phyloP scores from a whole-genome alignment of 352 stramenopile genomes.

The Globisporangium takayamanum region DNA sequence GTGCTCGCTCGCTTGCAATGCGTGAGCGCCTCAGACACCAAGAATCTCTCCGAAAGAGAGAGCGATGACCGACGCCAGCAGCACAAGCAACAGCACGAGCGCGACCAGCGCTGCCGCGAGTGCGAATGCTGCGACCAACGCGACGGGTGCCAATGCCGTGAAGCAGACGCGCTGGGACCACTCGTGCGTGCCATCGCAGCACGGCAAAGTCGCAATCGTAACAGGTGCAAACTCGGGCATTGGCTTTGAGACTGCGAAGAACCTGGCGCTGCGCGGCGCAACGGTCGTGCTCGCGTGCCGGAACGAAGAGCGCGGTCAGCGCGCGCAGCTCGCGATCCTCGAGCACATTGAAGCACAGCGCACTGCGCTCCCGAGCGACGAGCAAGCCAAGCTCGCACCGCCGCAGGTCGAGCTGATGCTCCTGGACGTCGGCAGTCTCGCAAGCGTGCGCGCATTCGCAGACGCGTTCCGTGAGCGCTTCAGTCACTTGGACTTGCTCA shows the following conservation, averaged over 20 bases:
- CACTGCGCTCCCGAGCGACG: slow-evolving; percentile 8
- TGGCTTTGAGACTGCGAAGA: slow-evolving; percentile 59
- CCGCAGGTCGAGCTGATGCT: slow-evolving; percentile 15
- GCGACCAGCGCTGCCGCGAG: background rate
- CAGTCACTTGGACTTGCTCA: slow-evolving; percentile 19
- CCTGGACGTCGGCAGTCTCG: slow-evolving; percentile 21
- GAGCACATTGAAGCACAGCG: slow-evolving; percentile 3
- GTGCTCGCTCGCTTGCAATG: too few species aligned
- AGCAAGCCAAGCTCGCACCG: slow-evolving; percentile 4
- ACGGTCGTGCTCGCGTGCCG: slow-evolving; percentile 78
- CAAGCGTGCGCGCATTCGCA: slow-evolving; percentile 19
- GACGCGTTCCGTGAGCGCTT: slow-evolving; percentile 15
- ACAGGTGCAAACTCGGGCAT: slow-evolving; percentile 85
- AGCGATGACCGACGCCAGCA: too few species aligned
- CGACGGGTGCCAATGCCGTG: too few species aligned
- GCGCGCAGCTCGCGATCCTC: slow-evolving; percentile 25
- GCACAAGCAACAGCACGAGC: background rate
- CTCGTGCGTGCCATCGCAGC: slow-evolving; percentile 24
- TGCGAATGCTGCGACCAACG: background rate
- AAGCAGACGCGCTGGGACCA: slow-evolving; percentile 13
- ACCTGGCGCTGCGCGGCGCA: slow-evolving; percentile 46
- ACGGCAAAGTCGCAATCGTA: slow-evolving; percentile 66
- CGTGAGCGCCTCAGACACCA: too few species aligned
- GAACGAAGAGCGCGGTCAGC: slow-evolving; percentile 25
- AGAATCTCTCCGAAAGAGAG: too few species aligned